Percentiles rank a stretch among this genome's conserved stretches.
These are phyloP conservation scores for Candida michaelii DNA, from an alignment of 805 yeast species.

Conservation along the genomic window DNA sequence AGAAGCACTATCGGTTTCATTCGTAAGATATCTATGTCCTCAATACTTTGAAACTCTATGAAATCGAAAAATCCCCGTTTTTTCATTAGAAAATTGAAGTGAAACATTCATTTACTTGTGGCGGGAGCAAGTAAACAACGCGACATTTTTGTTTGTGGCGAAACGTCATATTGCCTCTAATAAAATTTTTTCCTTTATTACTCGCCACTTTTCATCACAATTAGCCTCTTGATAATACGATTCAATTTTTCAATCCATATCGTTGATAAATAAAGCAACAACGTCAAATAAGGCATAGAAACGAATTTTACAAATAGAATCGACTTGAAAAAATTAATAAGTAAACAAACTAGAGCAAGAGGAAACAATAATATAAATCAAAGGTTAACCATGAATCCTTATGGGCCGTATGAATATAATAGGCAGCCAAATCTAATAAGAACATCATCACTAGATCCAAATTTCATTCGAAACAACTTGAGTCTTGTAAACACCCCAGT, in stretches of 20 bases:
- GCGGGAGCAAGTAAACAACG: slow-evolving; percentile 3
- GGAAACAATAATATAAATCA: too few species aligned
- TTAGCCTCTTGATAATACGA: slow-evolving; percentile 4
- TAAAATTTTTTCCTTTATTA: slow-evolving; percentile 2
- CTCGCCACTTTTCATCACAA: slow-evolving; percentile 7
- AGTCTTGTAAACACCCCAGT: slow-evolving; percentile 27
- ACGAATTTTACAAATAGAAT: too few species aligned
- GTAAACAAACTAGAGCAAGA: too few species aligned
- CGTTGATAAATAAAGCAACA: too few species aligned
- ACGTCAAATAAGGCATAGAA: too few species aligned
- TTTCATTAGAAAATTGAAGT: too few species aligned
- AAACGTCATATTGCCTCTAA: slow-evolving; percentile 3
- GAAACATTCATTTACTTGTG: neutral
- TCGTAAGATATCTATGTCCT: too few species aligned
- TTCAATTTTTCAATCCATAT: neutral
- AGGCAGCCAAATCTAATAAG: slow-evolving; percentile 18
- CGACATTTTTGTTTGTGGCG: slow-evolving; percentile 6
- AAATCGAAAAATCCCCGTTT: too few species aligned
- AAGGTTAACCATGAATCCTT: neutral
- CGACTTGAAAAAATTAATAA: neutral
- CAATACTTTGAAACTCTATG: too few species aligned
- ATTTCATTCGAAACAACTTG: slow-evolving; percentile 19
- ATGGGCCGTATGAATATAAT: neutral
- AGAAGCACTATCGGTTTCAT: too few species aligned
- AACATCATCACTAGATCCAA: slow-evolving; percentile 25